Percentiles rank a stretch among this genome's conserved stretches.
These are phyloP conservation scores for Royoungia palumana DNA, from an alignment of 768 basidiomycete species.

Conservation along the genomic window DNA sequence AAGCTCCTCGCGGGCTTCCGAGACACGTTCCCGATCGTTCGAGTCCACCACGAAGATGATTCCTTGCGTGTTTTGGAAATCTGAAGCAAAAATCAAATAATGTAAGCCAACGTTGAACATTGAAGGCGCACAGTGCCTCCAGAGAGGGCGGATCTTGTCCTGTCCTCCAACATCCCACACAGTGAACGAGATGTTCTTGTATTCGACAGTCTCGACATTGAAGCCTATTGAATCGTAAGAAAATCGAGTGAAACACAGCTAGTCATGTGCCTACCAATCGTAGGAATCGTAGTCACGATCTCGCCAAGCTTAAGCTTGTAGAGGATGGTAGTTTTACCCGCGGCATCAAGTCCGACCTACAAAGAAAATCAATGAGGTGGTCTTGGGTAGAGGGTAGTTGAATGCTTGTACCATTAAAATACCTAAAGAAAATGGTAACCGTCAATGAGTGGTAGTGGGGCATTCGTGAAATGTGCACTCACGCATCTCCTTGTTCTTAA, in stretches of 20 bases:
- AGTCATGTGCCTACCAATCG: constrained; percentile 74
- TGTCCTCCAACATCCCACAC: constrained; percentile 99
- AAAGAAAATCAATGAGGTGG: constrained; percentile 8
- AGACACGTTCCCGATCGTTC: constrained; percentile 98
- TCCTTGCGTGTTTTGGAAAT: constrained; percentile 99
- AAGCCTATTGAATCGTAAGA: constrained; percentile 65
- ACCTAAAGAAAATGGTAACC: constrained; percentile 49
- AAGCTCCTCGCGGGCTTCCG: constrained; percentile 97
- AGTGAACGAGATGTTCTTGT: constrained; percentile 99
- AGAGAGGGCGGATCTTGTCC: constrained; percentile 99
- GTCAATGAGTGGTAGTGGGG: constrained; percentile 25
- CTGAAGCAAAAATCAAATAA: constrained; percentile 40
- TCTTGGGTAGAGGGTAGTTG: constrained; percentile 18
- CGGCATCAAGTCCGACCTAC: constrained; percentile 98
- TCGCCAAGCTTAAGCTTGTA: constrained; percentile 99
- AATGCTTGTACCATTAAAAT: constrained; percentile 81
- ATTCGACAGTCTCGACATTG: constrained; percentile 99
- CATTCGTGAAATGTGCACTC: constrained; percentile 35
- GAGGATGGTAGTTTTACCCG: constrained; percentile 97
- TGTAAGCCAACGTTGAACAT: constrained; percentile 6
- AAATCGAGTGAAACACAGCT: not conserved
- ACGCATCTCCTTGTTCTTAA: constrained; percentile 99
- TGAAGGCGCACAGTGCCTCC: constrained; percentile 92
- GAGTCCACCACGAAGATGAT: constrained; percentile 99
- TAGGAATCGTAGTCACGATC: constrained; percentile 99